Evolutionary conservation across 2,329 filamentous ascomycete species (phyloP), one percentile per base, ranked within the genome.

Genomic region (Tolypocladium amazonense): DNA sequence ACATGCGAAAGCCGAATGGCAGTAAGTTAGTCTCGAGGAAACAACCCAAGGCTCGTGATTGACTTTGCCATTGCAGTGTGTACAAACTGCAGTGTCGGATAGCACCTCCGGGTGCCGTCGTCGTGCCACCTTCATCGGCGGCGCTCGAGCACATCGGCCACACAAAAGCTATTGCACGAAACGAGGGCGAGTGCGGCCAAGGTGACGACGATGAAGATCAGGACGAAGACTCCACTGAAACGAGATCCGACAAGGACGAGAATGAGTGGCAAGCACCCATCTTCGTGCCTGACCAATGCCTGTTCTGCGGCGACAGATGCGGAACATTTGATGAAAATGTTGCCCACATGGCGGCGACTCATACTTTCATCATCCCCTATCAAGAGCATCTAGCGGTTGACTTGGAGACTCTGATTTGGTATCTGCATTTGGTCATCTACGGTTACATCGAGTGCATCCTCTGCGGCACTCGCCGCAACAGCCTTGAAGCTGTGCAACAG

Each of bases 361-460:
- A 84, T 64, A 73, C 78, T 57, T 73, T 84, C 38, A 73, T 72
- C 52, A 66, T 82, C 14, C 76, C 75, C 1, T 66, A 75, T 43
- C 70, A 64, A 55, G 65, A 75, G 1, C 66, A 71, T 12, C 68
- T 84, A 0, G 63, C 71, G 0, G 76, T 81, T 7, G 77, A 82
- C 47, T 61, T 76, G 1, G 76, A 77, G 53, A 76, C 77, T 0
- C 67, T 84, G 1, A 66, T 82, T 15, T 65, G 69, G 35, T 82
- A 82, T 57, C 67, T 83, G 0, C 74, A 78, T 59, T 71, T 80
- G 4, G 69, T 83, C 56, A 76, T 83, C 30, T 76, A 72, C 23
- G 73, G 69, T 0, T 81, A 80, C 59, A 69, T 71, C 27, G 79
- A 82, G 65, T 85, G 81, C 61, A 72, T 84, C 38, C 73, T 73